Evolutionary conservation across 1,284 basidiomycete species (phyloP).

Genomic region (Cryptococcus sp.): DNA sequence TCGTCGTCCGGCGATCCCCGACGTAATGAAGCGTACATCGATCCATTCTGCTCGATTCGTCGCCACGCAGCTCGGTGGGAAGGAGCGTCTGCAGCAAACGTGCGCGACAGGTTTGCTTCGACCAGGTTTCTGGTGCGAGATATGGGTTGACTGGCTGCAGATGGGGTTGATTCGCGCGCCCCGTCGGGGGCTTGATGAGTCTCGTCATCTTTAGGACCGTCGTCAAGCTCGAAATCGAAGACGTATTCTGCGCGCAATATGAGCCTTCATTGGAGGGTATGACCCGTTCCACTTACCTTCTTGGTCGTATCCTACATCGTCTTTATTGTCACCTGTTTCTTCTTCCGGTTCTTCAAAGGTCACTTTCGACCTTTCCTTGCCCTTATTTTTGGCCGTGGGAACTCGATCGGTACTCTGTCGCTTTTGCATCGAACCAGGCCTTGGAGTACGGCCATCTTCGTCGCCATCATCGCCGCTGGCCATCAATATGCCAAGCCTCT

Average conservation of each 20-base stretch:
- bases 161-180: background rate
- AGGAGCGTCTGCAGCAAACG: slow-evolving; percentile 51
- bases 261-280: background rate
- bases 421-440: slow-evolving; percentile 22
- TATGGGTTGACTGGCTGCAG: slow-evolving; percentile 3
- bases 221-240: slow-evolving; percentile 52
- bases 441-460: slow-evolving; percentile 24
- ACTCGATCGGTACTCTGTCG: slow-evolving; percentile 11
- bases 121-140: slow-evolving; percentile 35
- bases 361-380: slow-evolving; percentile 30
- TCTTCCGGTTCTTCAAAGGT: slow-evolving; percentile 36
- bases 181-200: background rate
- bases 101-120: slow-evolving; percentile 46
- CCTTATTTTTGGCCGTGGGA: slow-evolving; percentile 11
- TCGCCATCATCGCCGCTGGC: slow-evolving; percentile 8
- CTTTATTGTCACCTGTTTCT: slow-evolving; percentile 11
- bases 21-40: slow-evolving; percentile 27
- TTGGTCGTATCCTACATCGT: slow-evolving; percentile 6
- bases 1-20: slow-evolving; percentile 9
- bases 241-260: slow-evolving; percentile 38
- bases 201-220: slow-evolving; percentile 5
- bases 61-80: slow-evolving; percentile 51
- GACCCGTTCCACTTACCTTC: slow-evolving; percentile 12
- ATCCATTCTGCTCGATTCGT: slow-evolving; percentile 25
- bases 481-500: slow-evolving; percentile 12